Base-by-base conservation (phyloP, 768 basidiomycete species). In the Lactarius tabidus region DNA sequence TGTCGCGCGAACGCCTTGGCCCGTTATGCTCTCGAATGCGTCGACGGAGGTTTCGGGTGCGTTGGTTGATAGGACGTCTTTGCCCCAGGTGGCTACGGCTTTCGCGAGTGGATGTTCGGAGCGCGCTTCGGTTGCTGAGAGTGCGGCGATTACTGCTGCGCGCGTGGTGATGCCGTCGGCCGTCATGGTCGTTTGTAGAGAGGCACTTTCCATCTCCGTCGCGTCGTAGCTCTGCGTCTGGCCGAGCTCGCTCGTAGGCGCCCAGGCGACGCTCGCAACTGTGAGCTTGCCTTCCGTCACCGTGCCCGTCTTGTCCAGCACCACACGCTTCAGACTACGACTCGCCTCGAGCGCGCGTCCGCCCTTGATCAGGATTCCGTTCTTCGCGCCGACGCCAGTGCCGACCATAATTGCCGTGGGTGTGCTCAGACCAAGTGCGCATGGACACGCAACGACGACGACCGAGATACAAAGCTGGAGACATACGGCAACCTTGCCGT, bases 361-460 rank as follows among this genome's bases (percentile, higher is more conserved):
- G 26, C 97, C 95, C 74, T 99, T 99, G 85, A 99, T 98, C 54
- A 99, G 78, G 65, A 99, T 98, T 0, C 97, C 96, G 71, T 98
- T 96, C 79, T 90, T 84, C 10, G 97, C 97, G 1, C 97, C 97
- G 63, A 98, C 87, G 1, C 97, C 97, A 0, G 96, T 98, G 20
- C 97, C 97, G 36, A 98, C 97, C 97, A 98, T 98, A 77, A 98
- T 94, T 2, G 96, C 97, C 0, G 97, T 98, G 1, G 97, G 97
- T 0, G 96, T 98, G 62, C 92, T 93, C 64, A 98, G 82, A 6
- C 96, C 97, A 38, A 99, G 83, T 0, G 97, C 96, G 74, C 97
- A 99, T 0, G 97, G 97, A 75, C 97, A 99, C 26, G 97, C 96
- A 59, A 99, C 95, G 57, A 99, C 97, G 65, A 99, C 85, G 67